These are phyloP conservation scores for Albugo candida DNA, from an alignment of 352 stramenopile species.

Conservation along the genomic window DNA sequence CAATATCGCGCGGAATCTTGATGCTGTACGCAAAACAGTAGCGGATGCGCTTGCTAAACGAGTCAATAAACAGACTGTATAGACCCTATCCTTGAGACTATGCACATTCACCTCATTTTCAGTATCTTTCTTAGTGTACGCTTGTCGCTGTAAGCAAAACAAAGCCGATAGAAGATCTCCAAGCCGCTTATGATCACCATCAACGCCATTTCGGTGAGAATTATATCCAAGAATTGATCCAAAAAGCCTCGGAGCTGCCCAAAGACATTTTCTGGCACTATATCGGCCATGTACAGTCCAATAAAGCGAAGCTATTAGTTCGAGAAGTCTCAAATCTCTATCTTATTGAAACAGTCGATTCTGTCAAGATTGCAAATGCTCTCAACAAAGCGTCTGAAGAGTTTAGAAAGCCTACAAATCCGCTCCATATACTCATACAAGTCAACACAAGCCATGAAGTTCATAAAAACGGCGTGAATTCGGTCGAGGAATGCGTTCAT, in stretches of 20 bases:
- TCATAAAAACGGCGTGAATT: constrained; percentile 87
- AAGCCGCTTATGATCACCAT: constrained; percentile 78
- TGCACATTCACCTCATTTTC: background rate
- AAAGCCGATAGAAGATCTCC: constrained; percentile 78
- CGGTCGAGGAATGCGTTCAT: constrained; percentile 46
- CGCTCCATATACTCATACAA: constrained; percentile 91
- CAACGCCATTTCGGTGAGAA: constrained; percentile 97
- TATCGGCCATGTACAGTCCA: constrained; percentile 96
- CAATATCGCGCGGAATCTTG: constrained; percentile 28
- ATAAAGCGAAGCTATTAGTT: constrained; percentile 90
- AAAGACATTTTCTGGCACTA: constrained; percentile 93
- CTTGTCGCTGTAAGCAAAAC: constrained; percentile 91
- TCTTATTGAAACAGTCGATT: constrained; percentile 93
- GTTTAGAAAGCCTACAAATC: constrained; percentile 22
- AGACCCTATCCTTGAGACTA: background rate
- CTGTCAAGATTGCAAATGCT: constrained; percentile 91
- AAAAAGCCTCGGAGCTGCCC: constrained; percentile 83
- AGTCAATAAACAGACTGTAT: constrained; percentile 23
- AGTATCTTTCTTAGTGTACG: constrained; percentile 18
- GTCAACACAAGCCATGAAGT: constrained; percentile 97
- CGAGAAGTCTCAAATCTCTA: constrained; percentile 84
- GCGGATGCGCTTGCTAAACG: constrained; percentile 32
- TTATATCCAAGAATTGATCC: constrained; percentile 95
- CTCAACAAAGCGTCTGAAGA: constrained; percentile 77
- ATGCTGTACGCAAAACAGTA: constrained; percentile 34